Conservation (phyloP, 257 asterid genomes). For the Solanum lycopersicoides region DNA sequence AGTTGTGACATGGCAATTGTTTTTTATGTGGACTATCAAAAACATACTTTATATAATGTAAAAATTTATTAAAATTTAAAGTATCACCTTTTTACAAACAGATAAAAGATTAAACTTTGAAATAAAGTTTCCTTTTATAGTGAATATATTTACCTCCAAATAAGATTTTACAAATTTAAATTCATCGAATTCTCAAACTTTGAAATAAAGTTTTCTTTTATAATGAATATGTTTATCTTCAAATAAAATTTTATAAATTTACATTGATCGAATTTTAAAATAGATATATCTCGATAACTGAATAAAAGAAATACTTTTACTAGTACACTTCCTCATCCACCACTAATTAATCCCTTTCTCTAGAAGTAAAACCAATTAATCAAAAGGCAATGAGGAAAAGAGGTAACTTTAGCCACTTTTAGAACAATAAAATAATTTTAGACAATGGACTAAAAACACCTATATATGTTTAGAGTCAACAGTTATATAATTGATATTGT, state of each 20-base stretch:
- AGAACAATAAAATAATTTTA: not conserved
- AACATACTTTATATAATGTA: not conserved
- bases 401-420: not conserved
- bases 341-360: not conserved
- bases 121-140: not conserved
- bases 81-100: no score
- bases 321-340: not conserved
- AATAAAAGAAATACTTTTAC: not conserved
- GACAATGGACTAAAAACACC: not conserved
- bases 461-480: not conserved
- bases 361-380: not conserved
- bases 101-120: not conserved
- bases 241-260: fast-evolving
- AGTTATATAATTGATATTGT: not conserved
- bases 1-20: not conserved
- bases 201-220: not conserved
- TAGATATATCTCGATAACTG: not conserved
- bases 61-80: no score
- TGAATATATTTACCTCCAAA: fast-evolving
- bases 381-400: not conserved
- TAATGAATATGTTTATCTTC: fast-evolving
- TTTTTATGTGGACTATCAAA: no score
- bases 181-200: not conserved
- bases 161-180: not conserved
- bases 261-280: not conserved